phyloP scores from a whole-genome alignment of 257 asterid genomes.

The Oldenlandia corymbosa region DNA sequence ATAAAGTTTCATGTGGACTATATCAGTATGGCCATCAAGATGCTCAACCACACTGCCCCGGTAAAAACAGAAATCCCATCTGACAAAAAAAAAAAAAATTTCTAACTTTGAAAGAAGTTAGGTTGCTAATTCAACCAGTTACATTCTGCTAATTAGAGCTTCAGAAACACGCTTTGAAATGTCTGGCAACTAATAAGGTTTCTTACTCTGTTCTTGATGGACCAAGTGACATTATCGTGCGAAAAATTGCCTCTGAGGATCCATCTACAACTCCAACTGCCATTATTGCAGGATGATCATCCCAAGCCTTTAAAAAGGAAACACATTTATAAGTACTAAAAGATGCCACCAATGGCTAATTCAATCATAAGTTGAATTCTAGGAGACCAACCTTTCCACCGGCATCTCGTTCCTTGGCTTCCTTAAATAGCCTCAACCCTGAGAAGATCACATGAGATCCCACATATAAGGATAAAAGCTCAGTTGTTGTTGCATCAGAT shows the following conservation, averaged over 20 bases:
- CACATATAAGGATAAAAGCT: too few species aligned
- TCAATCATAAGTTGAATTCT: constrained; percentile 4
- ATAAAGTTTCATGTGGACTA: constrained; percentile 61
- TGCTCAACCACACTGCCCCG: constrained; percentile 81
- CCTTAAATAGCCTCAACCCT: constrained; percentile 91
- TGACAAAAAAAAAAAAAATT: constrained; percentile 27
- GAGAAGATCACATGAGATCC: constrained; percentile 19
- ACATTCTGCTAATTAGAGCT: neutral
- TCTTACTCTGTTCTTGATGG: constrained; percentile 95
- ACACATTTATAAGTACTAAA: constrained; percentile 7
- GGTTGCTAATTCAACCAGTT: neutral
- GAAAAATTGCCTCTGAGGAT: constrained; percentile 88
- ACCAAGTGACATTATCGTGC: constrained; percentile 92
- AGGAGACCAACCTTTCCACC: constrained; percentile 45
- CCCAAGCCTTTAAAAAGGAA: constrained; percentile 44
- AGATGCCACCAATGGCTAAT: neutral
- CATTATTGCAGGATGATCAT: constrained; percentile 84
- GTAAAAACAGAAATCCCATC: constrained; percentile 87
- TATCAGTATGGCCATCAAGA: constrained; percentile 87
- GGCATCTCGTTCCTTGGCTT: constrained; percentile 66
- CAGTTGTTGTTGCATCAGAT: too few species aligned
- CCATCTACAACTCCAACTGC: constrained; percentile 94
- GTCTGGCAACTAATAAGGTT: neutral
- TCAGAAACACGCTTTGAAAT: neutral
- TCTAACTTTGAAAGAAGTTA: neutral